Base-by-base conservation (phyloP, 2,329 filamentous ascomycete genomes). In the Dactylellina leptospora region DNA sequence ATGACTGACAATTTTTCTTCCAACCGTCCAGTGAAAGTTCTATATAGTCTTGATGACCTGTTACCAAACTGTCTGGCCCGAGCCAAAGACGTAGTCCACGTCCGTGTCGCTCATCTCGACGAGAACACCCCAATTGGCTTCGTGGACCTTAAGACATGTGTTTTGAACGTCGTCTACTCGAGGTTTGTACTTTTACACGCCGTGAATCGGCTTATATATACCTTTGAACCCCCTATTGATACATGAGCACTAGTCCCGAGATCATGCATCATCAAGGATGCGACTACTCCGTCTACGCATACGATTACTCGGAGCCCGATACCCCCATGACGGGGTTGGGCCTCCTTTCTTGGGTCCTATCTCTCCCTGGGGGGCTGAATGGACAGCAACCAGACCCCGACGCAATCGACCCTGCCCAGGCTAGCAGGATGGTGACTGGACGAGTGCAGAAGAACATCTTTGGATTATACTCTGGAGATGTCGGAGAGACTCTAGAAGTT, bases 201-300 rank as follows among this genome's bases (percentile, higher is more conserved):
- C 33, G 48, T 30, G 33, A 36, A 61, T 50, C 25, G 45, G 22
- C 27, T 42, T 18, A 30, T 25, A 58, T 6, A 20, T 54, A 25
- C n/a, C 9, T 13, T 38, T 40, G 47, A 51, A 38, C 53, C 51
- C 18, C 33, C 30, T 25, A 47, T 55, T 48, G 33, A 55, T 55
- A 25, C 30, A 16, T 53, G 27, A 28, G 25, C 54, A 86, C 63
- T 82, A 97, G 95, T 78, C 95, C 95, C 36, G 95, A 99, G 81
- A 85, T 99, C 47, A 83, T 92, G 86, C 87, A 78, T 83, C 89
- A 83, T 79, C 89, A 71, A 84, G 89, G 81, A 42, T 82, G 86
- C 80, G 93, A 99, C 81, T 99, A 95, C 81, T 95, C 92, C n/a
- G 88, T 99, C 63, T 99, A 99, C 81, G 92, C 93, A 27, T 91